Percentiles rank a stretch among this genome's conserved stretches.
Evolutionary conservation across 371 early-diverging fungal genomes (phyloP).

Genomic region (Aphelidium insulamus): DNA sequence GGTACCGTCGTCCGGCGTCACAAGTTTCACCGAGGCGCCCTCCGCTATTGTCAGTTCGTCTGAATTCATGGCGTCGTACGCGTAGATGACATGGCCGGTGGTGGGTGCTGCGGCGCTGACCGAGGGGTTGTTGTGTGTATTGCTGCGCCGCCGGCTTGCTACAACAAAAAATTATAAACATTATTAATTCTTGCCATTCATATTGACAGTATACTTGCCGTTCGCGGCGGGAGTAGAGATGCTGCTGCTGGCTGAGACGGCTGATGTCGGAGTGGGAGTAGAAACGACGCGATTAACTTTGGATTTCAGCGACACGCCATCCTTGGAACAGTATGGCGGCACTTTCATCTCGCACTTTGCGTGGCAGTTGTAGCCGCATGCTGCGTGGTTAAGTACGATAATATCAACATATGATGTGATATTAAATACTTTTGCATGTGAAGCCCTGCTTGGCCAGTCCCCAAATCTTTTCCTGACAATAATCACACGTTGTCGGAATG

Average conservation of each 20-base stretch:
- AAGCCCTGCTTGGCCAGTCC: constrained; percentile 49
- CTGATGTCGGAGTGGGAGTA: constrained; percentile 7
- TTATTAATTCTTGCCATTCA: constrained; percentile 1
- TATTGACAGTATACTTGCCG: not conserved
- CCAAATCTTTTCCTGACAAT: constrained; percentile 47
- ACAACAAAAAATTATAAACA: not conserved
- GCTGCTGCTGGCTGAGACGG: constrained; percentile 4
- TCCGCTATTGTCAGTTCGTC: too few species aligned
- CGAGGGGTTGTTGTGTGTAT: not conserved
- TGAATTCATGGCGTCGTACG: too few species aligned
- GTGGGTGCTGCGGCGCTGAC: too few species aligned
- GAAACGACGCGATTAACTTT: constrained; percentile 6
- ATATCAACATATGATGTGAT: not conserved
- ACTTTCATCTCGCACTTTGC: constrained; percentile 70
- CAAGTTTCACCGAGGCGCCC: too few species aligned
- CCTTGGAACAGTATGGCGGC: constrained; percentile 39
- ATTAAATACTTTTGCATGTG: constrained; percentile 31
- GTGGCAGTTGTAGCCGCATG: constrained; percentile 66
- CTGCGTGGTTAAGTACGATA: constrained; percentile 6
- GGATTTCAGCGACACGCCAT: constrained; percentile 20
- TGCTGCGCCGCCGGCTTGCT: constrained; percentile 4
- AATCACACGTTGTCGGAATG: constrained; percentile 56
- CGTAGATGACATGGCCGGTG: too few species aligned
- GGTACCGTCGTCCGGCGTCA: constrained; percentile 40
- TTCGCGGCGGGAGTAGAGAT: constrained; percentile 1